Base-by-base conservation (phyloP, 2,329 filamentous ascomycete genomes). In the Claviceps sorghi region DNA sequence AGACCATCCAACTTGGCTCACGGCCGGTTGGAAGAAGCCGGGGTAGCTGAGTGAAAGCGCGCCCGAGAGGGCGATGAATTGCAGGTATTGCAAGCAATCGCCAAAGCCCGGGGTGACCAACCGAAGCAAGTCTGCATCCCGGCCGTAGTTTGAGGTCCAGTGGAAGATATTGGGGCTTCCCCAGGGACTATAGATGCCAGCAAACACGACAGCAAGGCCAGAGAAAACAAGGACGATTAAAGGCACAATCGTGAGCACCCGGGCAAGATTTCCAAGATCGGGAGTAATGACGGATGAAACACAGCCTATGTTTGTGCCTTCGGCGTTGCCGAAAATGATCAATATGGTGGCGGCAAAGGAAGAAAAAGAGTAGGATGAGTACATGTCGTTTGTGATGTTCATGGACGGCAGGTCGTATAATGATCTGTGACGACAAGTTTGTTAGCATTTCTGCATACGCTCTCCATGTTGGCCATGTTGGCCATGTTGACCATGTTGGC, bases 71-170 rank as follows among this genome's bases (percentile, higher is more conserved):
- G 87, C 83, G 52, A 93, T 76, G 60, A 95, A 98, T 64, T 98
- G 93, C 19, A 98, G 86, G 65, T 98, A 97, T 67, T 97, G 90
- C 52, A 98, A 75, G 62, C 93, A 98, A 64, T 98, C 93, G 7
- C 88, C 89, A 64, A 98, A 97, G 1, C 93, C 93, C 5, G 93
- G 93, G 0, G 93, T 98, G 36, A 98, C 88, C 48, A 98, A 75
- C 52, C 93, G 83, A 51, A 98, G 74, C 58, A 96, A 73, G 69
- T 98, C 93, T 55, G 88, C 86, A 60, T 98, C 93, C 59, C 91
- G 82, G 38, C 93, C 93, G 65, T 95, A 97, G 65, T 98, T 98
- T 63, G 88, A 94, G n/a, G 88, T 89, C 89, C 91, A 98, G 58
- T 87, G 83, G 65, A 97, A 97, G 21, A 91, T 76, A 64, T 98